Evolutionary conservation across 768 basidiomycete species (phyloP), one percentile per base, ranked within the genome.

Genomic region (Mycena vulgaris): DNA sequence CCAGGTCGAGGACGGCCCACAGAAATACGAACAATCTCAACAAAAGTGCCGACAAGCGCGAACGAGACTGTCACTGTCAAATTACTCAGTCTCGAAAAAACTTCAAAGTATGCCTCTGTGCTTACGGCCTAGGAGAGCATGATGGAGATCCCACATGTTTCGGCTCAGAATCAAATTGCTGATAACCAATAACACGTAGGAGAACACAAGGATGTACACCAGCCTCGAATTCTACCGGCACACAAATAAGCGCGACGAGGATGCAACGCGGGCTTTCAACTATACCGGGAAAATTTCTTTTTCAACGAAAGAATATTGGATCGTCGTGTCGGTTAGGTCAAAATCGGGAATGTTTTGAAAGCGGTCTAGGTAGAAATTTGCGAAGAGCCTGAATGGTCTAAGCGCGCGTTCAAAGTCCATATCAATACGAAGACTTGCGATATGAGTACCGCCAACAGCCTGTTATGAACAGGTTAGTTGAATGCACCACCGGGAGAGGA

Each of bases 291-390:
- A 69, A 23, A 75, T 66, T 45, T 75, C 65, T 28, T 66, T 70
- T 7, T 40, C 69, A 13, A 57, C 66, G 48, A 75, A 68, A 11
- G 70, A 62, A 47, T 60, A 70, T 45, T 77, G 76, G 6, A 77
- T 75, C 21, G 68, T 59, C 5, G 75, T 75, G 52, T 77, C 76
- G 21, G 66, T 77, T 23, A 77, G 69, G 51, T 70, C 68, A 40
- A 74, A 75, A 25, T 73, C 71, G 30, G 75, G 62, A 21, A 77
- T 70, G 27, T 77, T 74, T 55, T 77, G 76, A 21, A 75, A 76
- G 14, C 60, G 68, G 25, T 76, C 69, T 51, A 77, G 48, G 67
- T 70, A 75, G 59, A 77, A 75, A 49, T 75, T 70, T 63, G 74
- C 66, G 48, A 77, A 75, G 17, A 74, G 25, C 31, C 74, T 75